A percentile compares a stretch with the other conserved stretches of the same genome.
Evolutionary conservation across 2,329 filamentous ascomycete genomes (phyloP).

Genomic region (Hypoxylon sp.): DNA sequence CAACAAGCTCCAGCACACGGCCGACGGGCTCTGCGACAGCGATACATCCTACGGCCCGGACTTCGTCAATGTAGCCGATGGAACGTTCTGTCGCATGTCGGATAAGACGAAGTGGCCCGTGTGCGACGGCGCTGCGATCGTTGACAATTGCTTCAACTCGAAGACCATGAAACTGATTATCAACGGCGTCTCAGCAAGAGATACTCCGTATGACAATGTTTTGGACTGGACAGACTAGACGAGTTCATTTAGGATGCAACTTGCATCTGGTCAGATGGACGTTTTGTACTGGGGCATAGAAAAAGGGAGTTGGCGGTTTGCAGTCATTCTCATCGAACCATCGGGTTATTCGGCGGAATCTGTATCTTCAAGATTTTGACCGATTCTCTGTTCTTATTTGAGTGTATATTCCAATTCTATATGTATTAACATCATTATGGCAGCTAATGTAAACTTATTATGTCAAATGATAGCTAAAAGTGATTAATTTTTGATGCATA

Average conservation of each 20-base stretch:
- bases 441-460: neutral
- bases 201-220: conserved; percentile 39
- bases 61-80: conserved; percentile 44
- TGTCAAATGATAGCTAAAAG: neutral
- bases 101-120: conserved; percentile 48
- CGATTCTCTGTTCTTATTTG: neutral
- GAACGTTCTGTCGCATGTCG: conserved; percentile 52
- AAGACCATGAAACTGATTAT: conserved; percentile 38
- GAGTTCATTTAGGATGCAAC: neutral
- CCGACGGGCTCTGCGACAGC: conserved; percentile 46
- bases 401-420: neutral
- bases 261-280: neutral
- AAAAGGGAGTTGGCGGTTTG: neutral
- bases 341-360: neutral
- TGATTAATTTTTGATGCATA: neutral
- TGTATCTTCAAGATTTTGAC: neutral
- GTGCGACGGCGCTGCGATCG: conserved; percentile 29
- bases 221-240: conserved; percentile 44
- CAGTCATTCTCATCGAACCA: neutral
- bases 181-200: conserved; percentile 40
- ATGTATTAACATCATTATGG: neutral
- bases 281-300: neutral
- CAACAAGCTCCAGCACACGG: conserved; percentile 42
- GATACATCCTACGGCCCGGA: conserved; percentile 48
- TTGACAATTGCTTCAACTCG: conserved; percentile 45